A percentile compares a stretch with the other conserved stretches of the same genome.
These are phyloP conservation scores for Quaeritorhiza haematococci DNA, from an alignment of 371 early-diverging fungal species.

Conservation along the genomic window DNA sequence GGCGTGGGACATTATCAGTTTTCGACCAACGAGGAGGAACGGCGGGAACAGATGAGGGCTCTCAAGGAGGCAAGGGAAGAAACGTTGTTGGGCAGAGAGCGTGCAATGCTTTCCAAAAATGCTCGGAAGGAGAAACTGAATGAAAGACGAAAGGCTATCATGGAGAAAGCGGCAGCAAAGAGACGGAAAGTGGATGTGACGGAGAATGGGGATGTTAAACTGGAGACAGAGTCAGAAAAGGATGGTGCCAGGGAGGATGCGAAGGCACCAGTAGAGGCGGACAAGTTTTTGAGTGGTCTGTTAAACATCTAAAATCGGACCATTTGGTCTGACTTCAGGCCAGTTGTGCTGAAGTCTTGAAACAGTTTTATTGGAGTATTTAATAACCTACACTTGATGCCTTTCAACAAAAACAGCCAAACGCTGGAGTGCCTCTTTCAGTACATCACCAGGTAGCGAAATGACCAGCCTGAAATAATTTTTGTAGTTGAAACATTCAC, in stretches of 20 bases:
- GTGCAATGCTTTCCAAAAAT: neutral
- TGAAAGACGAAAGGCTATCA: no score
- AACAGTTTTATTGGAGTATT: neutral
- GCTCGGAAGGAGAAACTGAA: neutral
- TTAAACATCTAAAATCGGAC: no score
- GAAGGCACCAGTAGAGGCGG: neutral
- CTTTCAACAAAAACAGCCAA: neutral
- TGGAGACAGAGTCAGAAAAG: neutral
- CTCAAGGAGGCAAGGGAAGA: no score
- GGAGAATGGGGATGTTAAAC: neutral
- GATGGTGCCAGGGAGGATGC: neutral
- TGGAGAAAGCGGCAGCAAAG: no score
- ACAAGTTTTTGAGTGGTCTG: no score
- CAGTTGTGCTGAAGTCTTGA: no score
- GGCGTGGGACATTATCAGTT: constrained; percentile 75
- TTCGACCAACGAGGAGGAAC: constrained; percentile 62
- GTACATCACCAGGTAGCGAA: neutral
- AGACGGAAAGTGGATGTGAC: no score
- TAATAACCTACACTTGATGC: neutral
- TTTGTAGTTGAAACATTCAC: constrained; percentile 29
- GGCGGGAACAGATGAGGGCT: constrained; percentile 62
- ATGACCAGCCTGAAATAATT: neutral
- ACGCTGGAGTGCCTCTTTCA: neutral
- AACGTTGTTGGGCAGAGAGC: no score
- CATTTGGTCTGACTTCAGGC: no score